Evolutionary conservation across 2,329 filamentous ascomycete genomes (phyloP), one percentile per base, ranked within the genome.

Genomic region (Furcasterigmium sp.): DNA sequence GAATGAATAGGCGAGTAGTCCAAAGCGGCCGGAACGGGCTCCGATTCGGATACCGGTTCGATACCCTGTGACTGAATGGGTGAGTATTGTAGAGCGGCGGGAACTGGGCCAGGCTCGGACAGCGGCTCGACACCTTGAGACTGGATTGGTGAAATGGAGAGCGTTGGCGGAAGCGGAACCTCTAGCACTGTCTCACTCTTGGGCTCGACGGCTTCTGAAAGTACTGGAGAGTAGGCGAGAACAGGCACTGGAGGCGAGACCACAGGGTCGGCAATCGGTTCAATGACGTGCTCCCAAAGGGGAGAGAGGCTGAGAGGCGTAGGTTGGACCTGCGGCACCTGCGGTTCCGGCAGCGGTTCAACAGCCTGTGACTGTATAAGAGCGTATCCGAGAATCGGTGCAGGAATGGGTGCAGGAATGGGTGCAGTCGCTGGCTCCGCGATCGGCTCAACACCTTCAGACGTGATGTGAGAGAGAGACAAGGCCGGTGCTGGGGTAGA

Each of bases 1-100:
- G 68, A 67, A 30, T 60, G 50, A 25, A 78, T 66, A 5, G 54
- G 52, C 18, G 70, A 68, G 34, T 70, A 55, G 9, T 61, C 57
- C 26, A 69, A 55, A 28, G 45, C 25, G 29, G 56, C 46, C 14
- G 44, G 46, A 28, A 41, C 35, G 15, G 56, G 51, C 9, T 52
- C 47, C 7, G 54, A 37, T 18, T 49, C 42, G 41, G 51, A 44
- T 35, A 56, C 46, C 10, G 62, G 56, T 32, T 56, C 55, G 19
- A 61, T 49, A 34, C 53, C 44, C 49, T 59, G 54, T 4, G 55
- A 49, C 13, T 52, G 49, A 25, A 62, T 66, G 6, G 54, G 52
- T 17, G 70, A 68, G 34, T 70, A 55, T 8, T 61, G 56, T 26
- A 69, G 55, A 28, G 45, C 25, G 29, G 56, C 46, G n/a, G 44